A percentile compares a stretch with the other conserved stretches of the same genome.
Evolutionary conservation across 495 filamentous ascomycete genomes (phyloP).

Genomic region (Bombardia bombarda): DNA sequence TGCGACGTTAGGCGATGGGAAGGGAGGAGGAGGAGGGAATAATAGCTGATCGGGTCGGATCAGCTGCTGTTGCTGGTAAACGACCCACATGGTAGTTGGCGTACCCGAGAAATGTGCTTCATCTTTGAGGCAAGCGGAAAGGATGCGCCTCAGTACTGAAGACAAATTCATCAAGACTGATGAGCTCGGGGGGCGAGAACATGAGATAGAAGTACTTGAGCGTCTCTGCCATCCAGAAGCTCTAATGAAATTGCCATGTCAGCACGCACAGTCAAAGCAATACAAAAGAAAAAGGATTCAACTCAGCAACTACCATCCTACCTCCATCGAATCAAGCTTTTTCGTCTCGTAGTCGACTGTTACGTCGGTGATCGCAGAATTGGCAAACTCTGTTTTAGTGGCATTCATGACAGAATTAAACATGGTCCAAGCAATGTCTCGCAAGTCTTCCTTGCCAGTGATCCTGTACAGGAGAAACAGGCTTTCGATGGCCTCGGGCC

Average conservation of each 20-base stretch:
- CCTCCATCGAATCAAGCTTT: slow-evolving; percentile 38
- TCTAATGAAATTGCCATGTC: too few species aligned
- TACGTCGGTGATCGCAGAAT: slow-evolving; percentile 40
- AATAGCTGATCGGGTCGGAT: too few species aligned
- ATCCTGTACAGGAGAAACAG: slow-evolving; percentile 61
- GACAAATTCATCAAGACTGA: slow-evolving; percentile 66
- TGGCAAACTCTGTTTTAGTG: slow-evolving; percentile 37
- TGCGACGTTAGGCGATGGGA: too few species aligned
- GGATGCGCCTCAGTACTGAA: slow-evolving; percentile 85
- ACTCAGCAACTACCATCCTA: slow-evolving; percentile 10
- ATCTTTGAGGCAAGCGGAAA: too few species aligned
- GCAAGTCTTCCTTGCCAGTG: slow-evolving; percentile 43
- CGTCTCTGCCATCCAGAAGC: slow-evolving; percentile 41
- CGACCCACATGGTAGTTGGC: too few species aligned
- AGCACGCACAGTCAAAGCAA: too few species aligned
- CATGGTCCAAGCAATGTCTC: slow-evolving; percentile 52
- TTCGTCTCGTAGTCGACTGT: slow-evolving; percentile 17
- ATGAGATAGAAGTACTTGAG: slow-evolving; percentile 62
- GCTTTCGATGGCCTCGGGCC: slow-evolving; percentile 58
- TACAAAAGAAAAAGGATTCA: neutral
- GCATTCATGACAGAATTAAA: slow-evolving; percentile 38
- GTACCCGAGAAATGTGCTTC: too few species aligned
- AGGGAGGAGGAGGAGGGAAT: too few species aligned
- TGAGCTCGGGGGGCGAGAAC: slow-evolving; percentile 61
- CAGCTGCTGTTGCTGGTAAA: too few species aligned